These are phyloP conservation scores for Zizania latifolia DNA, from an alignment of 176 grass and related monocot species.

Conservation along the genomic window DNA sequence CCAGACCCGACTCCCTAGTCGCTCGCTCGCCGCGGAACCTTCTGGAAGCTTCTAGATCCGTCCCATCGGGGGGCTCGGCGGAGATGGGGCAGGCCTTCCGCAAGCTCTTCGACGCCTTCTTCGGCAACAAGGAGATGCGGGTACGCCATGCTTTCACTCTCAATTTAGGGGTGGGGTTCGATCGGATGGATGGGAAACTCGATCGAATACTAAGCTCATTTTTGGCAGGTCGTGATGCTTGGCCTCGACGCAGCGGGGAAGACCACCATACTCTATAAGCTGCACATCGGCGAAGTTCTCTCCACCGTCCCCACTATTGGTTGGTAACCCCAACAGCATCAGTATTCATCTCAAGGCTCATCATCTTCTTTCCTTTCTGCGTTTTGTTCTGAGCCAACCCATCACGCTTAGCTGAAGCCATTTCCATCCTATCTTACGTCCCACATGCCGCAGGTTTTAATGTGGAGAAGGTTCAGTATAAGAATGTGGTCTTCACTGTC, in stretches of 20 bases:
- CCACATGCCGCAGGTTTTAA: conserved; percentile 68
- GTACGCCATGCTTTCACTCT: conserved; percentile 20
- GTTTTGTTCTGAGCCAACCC: background rate
- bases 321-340: too few relatives aligned
- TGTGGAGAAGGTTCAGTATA: conserved; percentile 98
- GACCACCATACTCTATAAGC: conserved; percentile 95
- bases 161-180: too few relatives aligned
- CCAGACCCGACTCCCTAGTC: too few relatives aligned
- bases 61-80: conserved; percentile 4
- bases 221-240: conserved; percentile 88
- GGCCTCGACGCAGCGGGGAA: conserved; percentile 92
- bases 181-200: background rate
- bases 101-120: conserved; percentile 98
- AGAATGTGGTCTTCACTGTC: conserved; percentile 97
- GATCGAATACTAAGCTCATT: background rate
- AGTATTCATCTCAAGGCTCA: background rate
- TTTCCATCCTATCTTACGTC: too few relatives aligned
- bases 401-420: too few relatives aligned
- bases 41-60: conserved; percentile 36
- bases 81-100: conserved; percentile 95
- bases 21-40: background rate
- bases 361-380: too few relatives aligned
- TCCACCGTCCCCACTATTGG: conserved; percentile 95
- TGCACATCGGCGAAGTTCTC: conserved; percentile 93
- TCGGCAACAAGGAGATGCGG: conserved; percentile 93